Conservation (phyloP, 371 early-diverging fungal genomes). For the Mucor circinelloides region DNA sequence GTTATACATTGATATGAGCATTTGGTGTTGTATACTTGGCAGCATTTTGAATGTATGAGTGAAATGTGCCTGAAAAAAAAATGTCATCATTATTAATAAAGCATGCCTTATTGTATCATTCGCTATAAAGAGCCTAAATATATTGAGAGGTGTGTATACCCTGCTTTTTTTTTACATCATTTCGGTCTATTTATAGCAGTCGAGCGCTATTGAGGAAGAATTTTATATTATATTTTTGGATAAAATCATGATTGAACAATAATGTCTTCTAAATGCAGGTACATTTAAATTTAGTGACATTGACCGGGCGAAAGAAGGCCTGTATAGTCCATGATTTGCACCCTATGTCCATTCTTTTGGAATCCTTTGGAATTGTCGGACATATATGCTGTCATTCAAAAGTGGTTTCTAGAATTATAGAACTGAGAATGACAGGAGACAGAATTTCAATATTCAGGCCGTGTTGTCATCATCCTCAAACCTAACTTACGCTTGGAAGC, state of each 20-base stretch:
- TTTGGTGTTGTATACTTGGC: background rate
- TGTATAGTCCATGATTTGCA: no score
- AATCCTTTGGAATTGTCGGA: background rate
- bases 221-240: background rate
- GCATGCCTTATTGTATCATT: background rate
- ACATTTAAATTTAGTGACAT: background rate
- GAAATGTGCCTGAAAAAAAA: background rate
- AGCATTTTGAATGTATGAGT: background rate
- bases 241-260: background rate
- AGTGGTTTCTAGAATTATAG: no score
- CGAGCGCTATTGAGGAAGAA: background rate
- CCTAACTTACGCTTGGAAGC: no score
- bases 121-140: background rate
- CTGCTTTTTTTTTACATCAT: conserved; percentile 2
- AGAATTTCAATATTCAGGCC: no score
- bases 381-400: no score
- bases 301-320: background rate
- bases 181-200: background rate
- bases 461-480: no score
- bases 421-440: no score
- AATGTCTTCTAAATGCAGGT: background rate
- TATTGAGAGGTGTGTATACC: background rate
- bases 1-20: background rate
- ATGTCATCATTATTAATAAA: background rate
- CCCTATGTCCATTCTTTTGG: background rate